Evolutionary conservation across 805 yeast genomes (phyloP), one percentile per base, ranked within the genome.

Genomic region (Isabelozyma rhagii): DNA sequence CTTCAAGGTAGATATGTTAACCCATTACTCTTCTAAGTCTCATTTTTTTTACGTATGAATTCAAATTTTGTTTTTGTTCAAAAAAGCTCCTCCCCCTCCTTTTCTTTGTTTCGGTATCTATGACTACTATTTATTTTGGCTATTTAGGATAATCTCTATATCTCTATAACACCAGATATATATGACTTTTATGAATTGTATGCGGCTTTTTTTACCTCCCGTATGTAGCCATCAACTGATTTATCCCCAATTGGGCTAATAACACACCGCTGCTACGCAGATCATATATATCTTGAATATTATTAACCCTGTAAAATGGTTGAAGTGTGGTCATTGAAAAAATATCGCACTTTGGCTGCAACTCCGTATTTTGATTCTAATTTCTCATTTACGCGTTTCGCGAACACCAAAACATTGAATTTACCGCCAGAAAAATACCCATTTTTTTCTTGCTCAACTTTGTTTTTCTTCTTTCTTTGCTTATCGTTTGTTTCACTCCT

Each of bases 1-100:
- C 38, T 39, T 47, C 14, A 41, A 46, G 27, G 41, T 27, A 14
- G 46, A 48, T 34, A 47, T 51, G 45, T 18, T n/a, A 40, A 52
- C 47, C 15, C 45, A 41, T n/a, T 15, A 44, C 41, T 50, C 45
- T 41, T 17, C 4, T 43, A 10, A 13, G 11, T 10, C 42, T n/a
- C 42, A 4, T 11, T 39, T 17, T 17, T 21, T 17, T 21, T 31
- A 5, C 36, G 36, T 31, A 31, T 31, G 3, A 13, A 31, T 31
- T 31, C 36, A 21, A 5, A 21, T 31, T 8, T 31, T 31, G n/a
- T 31, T 31, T 31, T 13, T 31, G 10, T 31, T 10, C 36, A 31
- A 21, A 38, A 15, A n/a, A 3, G 15, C 40, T 38, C 14, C 4
- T 38, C 8, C 3, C 8, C 15, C 15, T 38, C 15, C 3, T 14